Evolutionary conservation across 2,329 filamentous ascomycete species (phyloP), one percentile per base, ranked within the genome.

Genomic region (Fusarium piperis): DNA sequence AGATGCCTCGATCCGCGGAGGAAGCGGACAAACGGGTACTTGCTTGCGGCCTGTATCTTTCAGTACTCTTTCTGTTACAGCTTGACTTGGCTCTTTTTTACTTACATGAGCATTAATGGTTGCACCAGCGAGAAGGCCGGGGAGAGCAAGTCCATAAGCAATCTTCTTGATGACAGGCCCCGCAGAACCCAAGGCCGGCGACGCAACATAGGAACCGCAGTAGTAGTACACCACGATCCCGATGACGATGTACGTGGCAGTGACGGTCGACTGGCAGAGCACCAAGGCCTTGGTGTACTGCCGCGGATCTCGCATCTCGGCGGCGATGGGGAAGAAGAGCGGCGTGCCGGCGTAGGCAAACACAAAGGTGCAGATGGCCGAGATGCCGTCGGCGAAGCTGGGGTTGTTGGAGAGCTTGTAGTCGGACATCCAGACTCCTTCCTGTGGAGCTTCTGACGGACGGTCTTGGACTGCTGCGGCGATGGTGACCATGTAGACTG

Each of bases 111-210:
- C 69, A 30, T 79, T 67, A 0, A 79, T 66, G 5, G 72, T 75
- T 2, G 73, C 74, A 1, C 75, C 75, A 4, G 77, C 78, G 15
- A 78, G 36, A 10, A 80, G 73, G 8, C 78, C 78, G 0, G 78
- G 78, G 0, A 80, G 67, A 11, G 78, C 78, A 1, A 80, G 63
- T 2, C 83, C 84, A 59, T 86, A 86, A 53, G 77, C 79, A 15
- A 85, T 74, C 65, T 82, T 85, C 78, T 86, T 86, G 63, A 84
- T 76, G 1, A 75, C 61, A 0, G 60, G 30, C 2, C 84, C 84
- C 0, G 83, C 84, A n/a, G 83, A 84, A 2, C 84, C 85, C 12
- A 86, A 79, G 11, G 84, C 84, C 0, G 85, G 85, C 0, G 83
- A 85, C 0, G 84, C 81, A 5, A 86, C 83, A 62, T 82, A 85